Conservation (phyloP, 257 asterid genomes). For the Jasminum sambac region DNA sequence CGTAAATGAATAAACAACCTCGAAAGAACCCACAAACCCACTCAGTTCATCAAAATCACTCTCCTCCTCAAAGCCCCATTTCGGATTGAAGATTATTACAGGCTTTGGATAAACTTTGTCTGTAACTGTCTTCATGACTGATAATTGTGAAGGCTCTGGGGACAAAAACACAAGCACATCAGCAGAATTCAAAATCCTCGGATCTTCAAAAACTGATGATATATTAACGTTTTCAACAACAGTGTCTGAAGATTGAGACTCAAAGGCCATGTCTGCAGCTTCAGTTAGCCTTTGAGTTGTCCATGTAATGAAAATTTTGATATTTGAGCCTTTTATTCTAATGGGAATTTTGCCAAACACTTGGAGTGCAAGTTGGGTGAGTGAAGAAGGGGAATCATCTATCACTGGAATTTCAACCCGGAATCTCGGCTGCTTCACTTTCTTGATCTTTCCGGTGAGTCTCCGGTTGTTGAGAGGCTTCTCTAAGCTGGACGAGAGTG, state of each 20-base stretch:
- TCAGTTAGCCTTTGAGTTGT: slow-evolving; percentile 35
- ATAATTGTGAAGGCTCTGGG: slow-evolving; percentile 56
- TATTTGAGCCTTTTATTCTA: slow-evolving; percentile 51
- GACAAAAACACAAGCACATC: slow-evolving; percentile 69
- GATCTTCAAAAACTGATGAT: slow-evolving; percentile 42
- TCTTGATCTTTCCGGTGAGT: slow-evolving; percentile 77
- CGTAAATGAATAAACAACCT: slow-evolving; percentile 75
- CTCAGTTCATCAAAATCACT: slow-evolving; percentile 49
- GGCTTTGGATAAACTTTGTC: slow-evolving; percentile 66
- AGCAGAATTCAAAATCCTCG: slow-evolving; percentile 44
- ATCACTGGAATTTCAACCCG: slow-evolving; percentile 77
- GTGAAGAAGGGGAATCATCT: slow-evolving; percentile 70
- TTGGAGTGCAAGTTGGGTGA: slow-evolving; percentile 61
- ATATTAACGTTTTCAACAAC: slow-evolving; percentile 48
- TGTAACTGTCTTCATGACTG: slow-evolving; percentile 43
- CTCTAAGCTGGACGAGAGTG: slow-evolving; percentile 62
- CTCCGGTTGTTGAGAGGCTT: slow-evolving; percentile 84
- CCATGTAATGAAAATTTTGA: slow-evolving; percentile 70
- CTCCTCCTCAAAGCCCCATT: slow-evolving; percentile 84
- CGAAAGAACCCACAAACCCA: slow-evolving; percentile 69
- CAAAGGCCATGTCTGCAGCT: slow-evolving; percentile 57
- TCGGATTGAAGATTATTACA: slow-evolving; percentile 76
- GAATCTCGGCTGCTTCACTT: slow-evolving; percentile 74
- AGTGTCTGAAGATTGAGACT: slow-evolving; percentile 39
- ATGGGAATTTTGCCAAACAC: slow-evolving; percentile 64